Evolutionary conservation across 129 eudicot species (phyloP).

Genomic region (Saposhnikovia divaricata): DNA sequence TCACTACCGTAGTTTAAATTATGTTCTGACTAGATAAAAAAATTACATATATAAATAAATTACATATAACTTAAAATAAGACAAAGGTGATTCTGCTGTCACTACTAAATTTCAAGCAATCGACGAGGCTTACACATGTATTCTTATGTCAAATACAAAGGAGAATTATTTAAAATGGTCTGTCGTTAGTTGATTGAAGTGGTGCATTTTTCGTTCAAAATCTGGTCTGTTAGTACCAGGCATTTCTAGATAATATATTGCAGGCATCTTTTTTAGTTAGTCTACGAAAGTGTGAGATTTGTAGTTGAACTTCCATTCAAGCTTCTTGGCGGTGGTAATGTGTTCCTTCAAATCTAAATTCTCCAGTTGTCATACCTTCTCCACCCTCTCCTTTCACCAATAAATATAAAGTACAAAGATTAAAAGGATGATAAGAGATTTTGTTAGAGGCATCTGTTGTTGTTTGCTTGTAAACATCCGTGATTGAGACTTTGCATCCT

Average conservation of each 20-base stretch:
- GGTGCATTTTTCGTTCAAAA: background rate
- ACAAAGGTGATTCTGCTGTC: slow-evolving; percentile 33
- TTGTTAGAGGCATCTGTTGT: background rate
- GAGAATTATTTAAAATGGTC: background rate
- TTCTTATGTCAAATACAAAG: background rate
- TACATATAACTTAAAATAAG: too few relatives aligned
- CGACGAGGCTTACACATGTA: slow-evolving; percentile 44
- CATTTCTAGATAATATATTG: background rate
- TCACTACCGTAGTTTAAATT: too few relatives aligned
- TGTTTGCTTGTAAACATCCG: background rate
- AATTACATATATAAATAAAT: too few relatives aligned
- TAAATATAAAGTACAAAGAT: background rate
- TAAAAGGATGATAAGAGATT: background rate
- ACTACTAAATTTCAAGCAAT: slow-evolving; percentile 43
- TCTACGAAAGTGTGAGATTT: background rate
- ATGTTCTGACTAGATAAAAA: too few relatives aligned
- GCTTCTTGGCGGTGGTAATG: background rate
- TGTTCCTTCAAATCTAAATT: background rate
- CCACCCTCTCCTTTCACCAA: background rate
- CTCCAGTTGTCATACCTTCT: background rate
- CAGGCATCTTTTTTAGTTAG: background rate
- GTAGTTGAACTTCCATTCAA: background rate
- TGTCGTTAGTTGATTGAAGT: background rate
- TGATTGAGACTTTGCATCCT: background rate
- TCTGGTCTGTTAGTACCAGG: background rate